phyloP scores from a whole-genome alignment of 371 early-diverging fungal species.

The Lichtheimia ornata region DNA sequence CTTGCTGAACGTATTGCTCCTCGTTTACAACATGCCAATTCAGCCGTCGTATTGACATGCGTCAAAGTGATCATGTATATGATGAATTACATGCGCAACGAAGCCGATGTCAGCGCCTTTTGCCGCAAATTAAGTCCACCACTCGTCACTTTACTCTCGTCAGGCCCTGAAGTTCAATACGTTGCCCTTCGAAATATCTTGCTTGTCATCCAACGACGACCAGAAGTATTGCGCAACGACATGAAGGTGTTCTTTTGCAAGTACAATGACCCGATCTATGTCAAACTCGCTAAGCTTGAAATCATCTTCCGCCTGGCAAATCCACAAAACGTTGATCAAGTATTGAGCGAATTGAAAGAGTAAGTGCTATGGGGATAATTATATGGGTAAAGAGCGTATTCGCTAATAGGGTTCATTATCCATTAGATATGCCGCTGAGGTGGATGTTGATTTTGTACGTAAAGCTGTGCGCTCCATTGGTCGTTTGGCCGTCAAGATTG shows the following conservation, averaged over 20 bases:
- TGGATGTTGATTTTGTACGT: slow-evolving; percentile 96
- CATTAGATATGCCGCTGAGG: slow-evolving; percentile 88
- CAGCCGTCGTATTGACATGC: slow-evolving; percentile 91
- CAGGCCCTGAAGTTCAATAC: slow-evolving; percentile 93
- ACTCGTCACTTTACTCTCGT: slow-evolving; percentile 83
- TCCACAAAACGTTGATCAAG: slow-evolving; percentile 85
- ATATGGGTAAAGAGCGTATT: background rate
- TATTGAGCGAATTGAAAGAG: slow-evolving; percentile 92
- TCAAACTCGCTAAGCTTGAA: slow-evolving; percentile 95
- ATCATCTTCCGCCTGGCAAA: slow-evolving; percentile 88
- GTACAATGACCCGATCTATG: slow-evolving; percentile 98
- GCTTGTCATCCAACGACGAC: slow-evolving; percentile 91
- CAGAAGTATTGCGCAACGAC: slow-evolving; percentile 87
- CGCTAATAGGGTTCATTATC: background rate
- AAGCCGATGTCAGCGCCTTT: slow-evolving; percentile 70
- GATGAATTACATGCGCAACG: slow-evolving; percentile 83
- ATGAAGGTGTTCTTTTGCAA: slow-evolving; percentile 97
- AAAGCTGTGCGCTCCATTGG: slow-evolving; percentile 92
- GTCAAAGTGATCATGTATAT: slow-evolving; percentile 89
- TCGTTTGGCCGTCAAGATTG: slow-evolving; percentile 90
- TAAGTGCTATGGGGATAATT: slow-evolving; percentile 31
- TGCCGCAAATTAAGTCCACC: slow-evolving; percentile 33
- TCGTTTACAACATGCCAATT: slow-evolving; percentile 94
- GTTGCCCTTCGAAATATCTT: slow-evolving; percentile 95
- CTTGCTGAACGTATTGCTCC: slow-evolving; percentile 88